phyloP scores from a whole-genome alignment of 495 filamentous ascomycete genomes.

The Letharia lupina region DNA sequence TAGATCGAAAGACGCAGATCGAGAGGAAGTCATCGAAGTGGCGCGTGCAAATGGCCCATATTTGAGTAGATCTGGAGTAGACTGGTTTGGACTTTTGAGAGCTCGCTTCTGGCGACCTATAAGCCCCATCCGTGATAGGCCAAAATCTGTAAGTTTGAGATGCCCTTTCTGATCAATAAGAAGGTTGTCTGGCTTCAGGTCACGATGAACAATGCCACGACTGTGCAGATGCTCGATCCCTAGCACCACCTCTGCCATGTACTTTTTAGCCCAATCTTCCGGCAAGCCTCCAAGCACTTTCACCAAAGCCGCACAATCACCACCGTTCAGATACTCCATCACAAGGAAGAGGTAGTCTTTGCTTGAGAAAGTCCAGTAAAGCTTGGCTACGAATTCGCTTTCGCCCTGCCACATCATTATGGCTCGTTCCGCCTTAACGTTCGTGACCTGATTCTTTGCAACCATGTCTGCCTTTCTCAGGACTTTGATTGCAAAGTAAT shows the following conservation, averaged over 20 bases:
- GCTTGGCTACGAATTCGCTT: conserved; percentile 96
- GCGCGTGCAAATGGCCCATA: conserved; percentile 82
- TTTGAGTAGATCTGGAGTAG: conserved; percentile 82
- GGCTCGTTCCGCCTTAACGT: conserved; percentile 96
- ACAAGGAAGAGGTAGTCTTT: conserved; percentile 98
- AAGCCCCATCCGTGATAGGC: conserved; percentile 92
- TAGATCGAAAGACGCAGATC: conserved; percentile 93
- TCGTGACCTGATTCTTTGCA: conserved; percentile 98
- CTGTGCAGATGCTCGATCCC: conserved; percentile 93
- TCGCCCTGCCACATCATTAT: conserved; percentile 99
- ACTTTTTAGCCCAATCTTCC: conserved; percentile 97
- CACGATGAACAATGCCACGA: conserved; percentile 89
- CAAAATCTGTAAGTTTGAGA: conserved; percentile 95
- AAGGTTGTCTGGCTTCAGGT: conserved; percentile 94
- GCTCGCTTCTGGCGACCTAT: conserved; percentile 93
- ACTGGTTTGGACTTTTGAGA: conserved; percentile 69
- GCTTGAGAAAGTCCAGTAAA: conserved; percentile 99
- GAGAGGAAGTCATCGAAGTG: conserved; percentile 79
- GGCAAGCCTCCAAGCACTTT: conserved; percentile 84
- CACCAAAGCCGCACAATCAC: conserved; percentile 92
- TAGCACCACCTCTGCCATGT: conserved; percentile 88
- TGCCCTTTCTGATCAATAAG: conserved; percentile 96
- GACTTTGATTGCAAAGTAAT: conserved; percentile 98
- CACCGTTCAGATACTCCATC: conserved; percentile 98
- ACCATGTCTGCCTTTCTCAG: conserved; percentile 99